phyloP scores from a whole-genome alignment of 495 filamentous ascomycete genomes.

The Trichocladium uniseriatum region DNA sequence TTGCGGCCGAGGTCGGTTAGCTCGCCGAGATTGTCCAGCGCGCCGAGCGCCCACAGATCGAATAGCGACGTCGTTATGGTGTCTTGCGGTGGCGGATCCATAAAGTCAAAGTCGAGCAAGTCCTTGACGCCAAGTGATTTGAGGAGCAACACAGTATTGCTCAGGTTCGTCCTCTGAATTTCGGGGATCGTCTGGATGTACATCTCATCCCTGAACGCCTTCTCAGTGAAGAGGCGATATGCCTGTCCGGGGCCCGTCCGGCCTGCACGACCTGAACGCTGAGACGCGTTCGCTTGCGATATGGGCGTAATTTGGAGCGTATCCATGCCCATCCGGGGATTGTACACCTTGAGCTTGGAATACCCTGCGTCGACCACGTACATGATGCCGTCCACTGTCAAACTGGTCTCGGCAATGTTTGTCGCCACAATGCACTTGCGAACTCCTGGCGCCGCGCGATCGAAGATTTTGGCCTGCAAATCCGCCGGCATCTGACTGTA shows the following conservation, averaged over 20 bases:
- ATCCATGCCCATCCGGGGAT: constrained; percentile 98
- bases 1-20: constrained; percentile 76
- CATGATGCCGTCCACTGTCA: constrained; percentile 99
- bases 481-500: constrained; percentile 99
- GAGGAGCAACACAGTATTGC: constrained; percentile 86
- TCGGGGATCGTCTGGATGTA: constrained; percentile 98
- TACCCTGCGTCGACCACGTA: constrained; percentile 96
- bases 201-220: constrained; percentile 90
- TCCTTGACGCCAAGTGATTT: constrained; percentile 95
- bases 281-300: constrained; percentile 90
- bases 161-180: constrained; percentile 92
- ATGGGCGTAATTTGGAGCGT: constrained; percentile 97
- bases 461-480: constrained; percentile 95
- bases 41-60: constrained; percentile 95
- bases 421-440: constrained; percentile 97
- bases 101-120: constrained; percentile 95
- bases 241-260: constrained; percentile 94
- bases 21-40: constrained; percentile 86
- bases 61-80: constrained; percentile 96
- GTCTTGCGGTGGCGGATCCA: constrained; percentile 97
- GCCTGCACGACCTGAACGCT: constrained; percentile 88
- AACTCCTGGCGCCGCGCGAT: constrained; percentile 78
- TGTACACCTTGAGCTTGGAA: constrained; percentile 97
- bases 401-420: constrained; percentile 95
- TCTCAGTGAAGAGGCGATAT: constrained; percentile 88